These are phyloP conservation scores for Euphorbia celastroides DNA, from an alignment of 441 rosid genomes.

Conservation along the genomic window DNA sequence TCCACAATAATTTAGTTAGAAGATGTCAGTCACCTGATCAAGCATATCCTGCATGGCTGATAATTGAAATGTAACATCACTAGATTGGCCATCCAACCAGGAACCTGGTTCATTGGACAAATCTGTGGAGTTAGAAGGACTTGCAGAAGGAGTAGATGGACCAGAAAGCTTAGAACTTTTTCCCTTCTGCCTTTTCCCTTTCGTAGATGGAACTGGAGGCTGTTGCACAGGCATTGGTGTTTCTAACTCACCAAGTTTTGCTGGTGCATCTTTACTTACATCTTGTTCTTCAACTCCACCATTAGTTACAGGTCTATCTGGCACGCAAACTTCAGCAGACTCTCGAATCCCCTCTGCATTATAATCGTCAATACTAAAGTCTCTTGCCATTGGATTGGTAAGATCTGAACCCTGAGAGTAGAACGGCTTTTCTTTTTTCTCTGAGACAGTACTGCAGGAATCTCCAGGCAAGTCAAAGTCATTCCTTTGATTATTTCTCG, in stretches of 20 bases:
- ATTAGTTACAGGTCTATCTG: conserved; percentile 28
- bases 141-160: conserved; percentile 43
- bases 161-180: conserved; percentile 48
- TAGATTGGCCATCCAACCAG: conserved; percentile 35
- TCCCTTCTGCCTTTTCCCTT: conserved; percentile 59
- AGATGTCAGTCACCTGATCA: conserved; percentile 59
- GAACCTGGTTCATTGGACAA: conserved; percentile 44
- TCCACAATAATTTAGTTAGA: not conserved
- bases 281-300: conserved; percentile 38
- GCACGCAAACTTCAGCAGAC: conserved; percentile 19
- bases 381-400: conserved; percentile 50
- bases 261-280: conserved; percentile 36
- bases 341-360: conserved; percentile 32
- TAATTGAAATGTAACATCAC: conserved; percentile 45
- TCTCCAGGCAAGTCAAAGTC: conserved; percentile 40
- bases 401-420: conserved; percentile 78
- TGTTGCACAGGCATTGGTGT: conserved; percentile 28
- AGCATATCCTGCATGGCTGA: conserved; percentile 58
- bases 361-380: conserved; percentile 39
- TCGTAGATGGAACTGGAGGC: conserved; percentile 37
- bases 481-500: conserved; percentile 34
- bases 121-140: conserved; percentile 56
- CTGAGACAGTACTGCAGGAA: conserved; percentile 30
- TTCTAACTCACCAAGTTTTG: conserved; percentile 42
- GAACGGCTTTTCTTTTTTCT: conserved; percentile 50